These are phyloP conservation scores for Xerocomellus intermedius DNA, from an alignment of 768 basidiomycete genomes.

Conservation along the genomic window DNA sequence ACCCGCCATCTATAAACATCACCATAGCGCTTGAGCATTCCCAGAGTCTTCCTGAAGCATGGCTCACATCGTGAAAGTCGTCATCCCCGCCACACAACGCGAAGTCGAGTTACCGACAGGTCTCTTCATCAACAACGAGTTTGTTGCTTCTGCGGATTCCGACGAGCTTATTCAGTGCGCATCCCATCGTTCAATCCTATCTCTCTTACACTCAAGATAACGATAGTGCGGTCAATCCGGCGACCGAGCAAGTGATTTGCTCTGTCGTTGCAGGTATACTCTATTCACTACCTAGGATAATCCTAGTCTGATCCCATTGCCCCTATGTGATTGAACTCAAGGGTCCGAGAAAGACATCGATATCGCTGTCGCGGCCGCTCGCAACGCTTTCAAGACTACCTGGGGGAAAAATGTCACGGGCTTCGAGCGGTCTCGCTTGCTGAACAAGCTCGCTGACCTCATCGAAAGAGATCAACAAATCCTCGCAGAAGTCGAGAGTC, in stretches of 20 bases:
- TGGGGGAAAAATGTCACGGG: slow-evolving; percentile 92
- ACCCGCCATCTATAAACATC: slow-evolving; percentile 9
- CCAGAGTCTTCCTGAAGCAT: slow-evolving; percentile 34
- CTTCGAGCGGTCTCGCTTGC: slow-evolving; percentile 72
- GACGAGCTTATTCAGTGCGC: slow-evolving; percentile 62
- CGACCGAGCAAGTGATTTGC: slow-evolving; percentile 73
- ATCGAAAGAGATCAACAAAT: slow-evolving; percentile 82
- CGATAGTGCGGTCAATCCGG: slow-evolving; percentile 71
- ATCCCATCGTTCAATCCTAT: slow-evolving; percentile 2
- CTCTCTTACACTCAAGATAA: slow-evolving; percentile 14
- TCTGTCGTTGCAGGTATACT: slow-evolving; percentile 59
- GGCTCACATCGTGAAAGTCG: slow-evolving; percentile 42
- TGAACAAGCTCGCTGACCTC: slow-evolving; percentile 86
- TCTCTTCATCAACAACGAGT: slow-evolving; percentile 90
- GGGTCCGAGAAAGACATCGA: slow-evolving; percentile 79
- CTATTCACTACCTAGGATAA: background rate
- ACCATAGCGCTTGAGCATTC: background rate
- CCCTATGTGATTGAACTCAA: slow-evolving; percentile 26
- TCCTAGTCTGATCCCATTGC: background rate
- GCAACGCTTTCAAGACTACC: slow-evolving; percentile 76
- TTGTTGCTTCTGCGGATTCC: slow-evolving; percentile 73
- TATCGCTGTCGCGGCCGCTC: slow-evolving; percentile 77
- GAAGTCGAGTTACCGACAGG: slow-evolving; percentile 70
- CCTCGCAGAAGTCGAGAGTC: slow-evolving; percentile 78
- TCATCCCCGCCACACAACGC: slow-evolving; percentile 44